Conservation (phyloP, 768 basidiomycete genomes). For the Trametes punicea region DNA sequence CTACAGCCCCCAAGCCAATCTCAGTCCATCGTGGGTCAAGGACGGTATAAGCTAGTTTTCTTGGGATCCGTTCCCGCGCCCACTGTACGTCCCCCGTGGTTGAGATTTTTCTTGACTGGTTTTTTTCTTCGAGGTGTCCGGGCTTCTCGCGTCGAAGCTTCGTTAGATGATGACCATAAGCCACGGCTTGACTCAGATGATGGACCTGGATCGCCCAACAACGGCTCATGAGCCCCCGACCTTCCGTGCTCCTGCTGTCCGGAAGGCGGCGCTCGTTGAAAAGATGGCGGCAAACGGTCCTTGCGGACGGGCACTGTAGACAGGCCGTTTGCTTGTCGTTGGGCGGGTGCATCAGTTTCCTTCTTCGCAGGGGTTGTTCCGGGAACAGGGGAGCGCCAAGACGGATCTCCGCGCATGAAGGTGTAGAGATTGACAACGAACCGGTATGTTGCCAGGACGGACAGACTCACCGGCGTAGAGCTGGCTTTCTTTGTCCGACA, state of each 20-base stretch:
- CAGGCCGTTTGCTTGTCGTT: background rate
- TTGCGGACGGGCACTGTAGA: background rate
- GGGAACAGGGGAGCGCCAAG: background rate
- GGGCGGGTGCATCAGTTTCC: background rate
- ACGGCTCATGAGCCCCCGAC: no score
- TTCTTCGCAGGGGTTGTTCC: background rate
- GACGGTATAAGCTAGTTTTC: no score
- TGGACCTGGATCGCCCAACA: no score
- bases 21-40: no score
- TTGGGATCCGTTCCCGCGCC: no score
- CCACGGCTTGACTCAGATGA: no score
- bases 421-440: background rate
- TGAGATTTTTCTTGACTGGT: no score
- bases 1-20: no score
- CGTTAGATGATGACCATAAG: no score
- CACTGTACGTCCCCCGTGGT: no score
- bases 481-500: background rate
- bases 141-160: no score
- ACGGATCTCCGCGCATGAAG: background rate
- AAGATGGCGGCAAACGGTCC: background rate
- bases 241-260: background rate
- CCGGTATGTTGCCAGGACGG: background rate
- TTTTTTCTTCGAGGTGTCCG: no score
- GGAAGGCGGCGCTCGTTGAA: background rate
- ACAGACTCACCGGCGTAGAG: background rate